phyloP scores from a whole-genome alignment of 441 rosid genomes.

The Jatropha multifida region DNA sequence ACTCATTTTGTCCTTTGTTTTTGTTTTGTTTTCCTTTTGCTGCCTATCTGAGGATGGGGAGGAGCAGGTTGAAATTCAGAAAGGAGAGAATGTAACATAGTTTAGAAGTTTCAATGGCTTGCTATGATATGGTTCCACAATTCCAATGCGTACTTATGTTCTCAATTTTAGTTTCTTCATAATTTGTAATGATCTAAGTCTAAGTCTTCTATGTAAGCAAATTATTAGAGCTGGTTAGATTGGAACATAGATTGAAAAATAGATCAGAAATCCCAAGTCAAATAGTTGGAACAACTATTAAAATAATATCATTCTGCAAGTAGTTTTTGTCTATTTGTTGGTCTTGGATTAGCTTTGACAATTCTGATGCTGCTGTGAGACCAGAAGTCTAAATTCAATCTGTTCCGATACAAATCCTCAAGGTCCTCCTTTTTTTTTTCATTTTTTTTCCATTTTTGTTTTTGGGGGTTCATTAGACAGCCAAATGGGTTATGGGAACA shows the following conservation, averaged over 20 bases:
- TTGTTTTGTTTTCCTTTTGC: neutral
- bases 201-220: neutral
- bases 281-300: neutral
- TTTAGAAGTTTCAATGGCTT: neutral
- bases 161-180: neutral
- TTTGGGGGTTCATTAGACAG: neutral
- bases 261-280: neutral
- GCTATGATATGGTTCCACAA: neutral
- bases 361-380: neutral
- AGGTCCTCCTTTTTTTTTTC: neutral
- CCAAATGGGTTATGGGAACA: neutral
- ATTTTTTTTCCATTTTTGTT: too few relatives aligned
- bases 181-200: neutral
- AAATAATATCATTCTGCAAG: neutral
- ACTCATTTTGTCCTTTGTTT: constrained; percentile 4
- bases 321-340: neutral
- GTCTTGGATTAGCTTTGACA: constrained; percentile 1
- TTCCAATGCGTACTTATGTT: neutral
- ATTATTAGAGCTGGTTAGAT: neutral
- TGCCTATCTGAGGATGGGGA: neutral
- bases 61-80: neutral
- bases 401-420: neutral
- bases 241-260: neutral
- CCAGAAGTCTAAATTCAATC: neutral
- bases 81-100: neutral